These are phyloP conservation scores for Fragilaria crotonensis DNA, from an alignment of 108 stramenopile genomes.

Conservation along the genomic window DNA sequence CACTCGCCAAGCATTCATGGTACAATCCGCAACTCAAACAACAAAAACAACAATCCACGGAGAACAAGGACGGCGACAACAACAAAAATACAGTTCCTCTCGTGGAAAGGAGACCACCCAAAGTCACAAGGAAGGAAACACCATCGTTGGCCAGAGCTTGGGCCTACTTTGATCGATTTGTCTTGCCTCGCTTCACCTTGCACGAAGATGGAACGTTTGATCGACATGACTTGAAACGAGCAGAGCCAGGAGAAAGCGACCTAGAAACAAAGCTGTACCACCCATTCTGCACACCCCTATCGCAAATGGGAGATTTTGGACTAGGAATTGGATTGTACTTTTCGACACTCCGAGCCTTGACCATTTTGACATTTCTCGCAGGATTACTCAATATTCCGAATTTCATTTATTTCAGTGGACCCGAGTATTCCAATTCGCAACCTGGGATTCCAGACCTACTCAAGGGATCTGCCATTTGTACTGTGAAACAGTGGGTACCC, in stretches of 20 bases:
- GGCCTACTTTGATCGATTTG: neutral
- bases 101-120: neutral
- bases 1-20: neutral
- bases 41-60: neutral
- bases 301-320: constrained; percentile 20
- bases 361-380: constrained; percentile 6
- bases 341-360: constrained; percentile 2
- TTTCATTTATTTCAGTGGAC: constrained; percentile 4
- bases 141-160: neutral
- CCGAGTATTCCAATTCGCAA: constrained; percentile 17
- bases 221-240: constrained; percentile 48
- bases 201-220: too few species aligned
- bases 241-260: constrained; percentile 60
- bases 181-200: neutral
- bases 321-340: constrained; percentile 17
- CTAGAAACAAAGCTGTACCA: constrained; percentile 54
- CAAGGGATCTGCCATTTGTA: constrained; percentile 37
- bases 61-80: neutral
- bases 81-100: neutral
- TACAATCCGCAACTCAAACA: neutral
- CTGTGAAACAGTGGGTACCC: constrained; percentile 52
- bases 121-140: neutral
- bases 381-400: constrained; percentile 14
- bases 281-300: constrained; percentile 49
- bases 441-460: constrained; percentile 18